These are phyloP conservation scores for Eucalyptus viminalis DNA, from an alignment of 345 rosid genomes.

Conservation along the genomic window DNA sequence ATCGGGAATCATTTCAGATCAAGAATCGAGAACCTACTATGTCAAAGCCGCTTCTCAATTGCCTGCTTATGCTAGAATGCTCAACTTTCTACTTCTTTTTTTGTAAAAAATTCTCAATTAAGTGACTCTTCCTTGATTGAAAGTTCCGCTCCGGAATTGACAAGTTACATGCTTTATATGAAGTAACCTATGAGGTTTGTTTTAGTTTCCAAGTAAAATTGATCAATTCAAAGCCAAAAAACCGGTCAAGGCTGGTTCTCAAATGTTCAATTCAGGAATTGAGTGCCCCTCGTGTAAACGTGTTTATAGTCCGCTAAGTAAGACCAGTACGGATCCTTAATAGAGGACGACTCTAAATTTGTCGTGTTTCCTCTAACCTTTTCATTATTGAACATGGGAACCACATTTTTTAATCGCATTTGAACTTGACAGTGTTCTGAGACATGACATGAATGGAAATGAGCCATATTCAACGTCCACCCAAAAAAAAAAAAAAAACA, in stretches of 20 bases:
- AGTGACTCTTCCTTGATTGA: background rate
- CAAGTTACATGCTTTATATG: too few species aligned
- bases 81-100: background rate
- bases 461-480: background rate
- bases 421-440: background rate
- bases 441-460: background rate
- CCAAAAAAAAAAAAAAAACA: background rate
- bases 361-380: background rate
- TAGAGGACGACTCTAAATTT: background rate
- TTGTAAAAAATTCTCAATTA: too few species aligned
- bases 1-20: fast-evolving
- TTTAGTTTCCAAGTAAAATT: background rate
- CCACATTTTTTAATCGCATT: background rate
- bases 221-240: background rate
- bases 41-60: background rate
- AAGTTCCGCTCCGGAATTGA: too few species aligned
- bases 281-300: background rate
- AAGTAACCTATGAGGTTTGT: background rate
- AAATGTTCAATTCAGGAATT: background rate
- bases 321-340: background rate
- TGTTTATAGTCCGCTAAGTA: background rate
- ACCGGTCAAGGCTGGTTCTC: background rate
- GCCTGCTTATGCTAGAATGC: background rate
- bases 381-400: background rate
- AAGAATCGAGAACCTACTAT: background rate